Conservation (phyloP, 1,284 basidiomycete species). For the Irpex sp. region DNA sequence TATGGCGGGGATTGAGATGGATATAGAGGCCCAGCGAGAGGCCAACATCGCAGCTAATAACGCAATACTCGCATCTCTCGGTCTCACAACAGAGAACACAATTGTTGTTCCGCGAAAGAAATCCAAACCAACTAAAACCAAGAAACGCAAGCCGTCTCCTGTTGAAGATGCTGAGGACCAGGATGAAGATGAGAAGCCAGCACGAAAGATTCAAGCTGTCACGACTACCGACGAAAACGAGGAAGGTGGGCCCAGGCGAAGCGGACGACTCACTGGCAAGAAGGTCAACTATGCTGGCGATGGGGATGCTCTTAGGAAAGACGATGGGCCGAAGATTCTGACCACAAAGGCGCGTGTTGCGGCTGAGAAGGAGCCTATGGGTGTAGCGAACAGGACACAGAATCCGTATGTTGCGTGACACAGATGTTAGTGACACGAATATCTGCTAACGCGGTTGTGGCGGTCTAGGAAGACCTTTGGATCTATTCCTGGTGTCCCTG, state of each 20-base stretch:
- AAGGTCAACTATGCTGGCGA: constrained; percentile 48
- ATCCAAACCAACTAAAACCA: constrained; percentile 46
- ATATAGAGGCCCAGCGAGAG: constrained; percentile 34
- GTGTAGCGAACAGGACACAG: constrained; percentile 38
- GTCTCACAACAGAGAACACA: constrained; percentile 27
- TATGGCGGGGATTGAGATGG: neutral
- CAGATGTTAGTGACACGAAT: neutral
- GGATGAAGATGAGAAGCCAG: constrained; percentile 13
- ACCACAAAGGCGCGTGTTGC: constrained; percentile 15
- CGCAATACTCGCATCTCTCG: constrained; percentile 38
- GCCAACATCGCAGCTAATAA: constrained; percentile 50
- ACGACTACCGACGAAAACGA: neutral
- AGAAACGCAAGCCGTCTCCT: constrained; percentile 28
- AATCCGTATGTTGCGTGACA: constrained; percentile 51
- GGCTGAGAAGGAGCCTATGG: constrained; percentile 24
- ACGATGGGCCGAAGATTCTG: constrained; percentile 15
- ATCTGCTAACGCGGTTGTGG: neutral
- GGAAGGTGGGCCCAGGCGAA: constrained; percentile 45
- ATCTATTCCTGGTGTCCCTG: constrained; percentile 65
- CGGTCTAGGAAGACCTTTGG: constrained; percentile 46
- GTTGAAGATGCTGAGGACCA: constrained; percentile 23
- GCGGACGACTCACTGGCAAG: constrained; percentile 59
- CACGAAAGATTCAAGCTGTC: constrained; percentile 15
- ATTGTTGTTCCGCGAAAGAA: constrained; percentile 8
- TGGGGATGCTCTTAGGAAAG: constrained; percentile 14